Percentiles rank a stretch among this genome's conserved stretches.
Evolutionary conservation across 2,329 filamentous ascomycete species (phyloP).

Genomic region (Curvularia sp.): DNA sequence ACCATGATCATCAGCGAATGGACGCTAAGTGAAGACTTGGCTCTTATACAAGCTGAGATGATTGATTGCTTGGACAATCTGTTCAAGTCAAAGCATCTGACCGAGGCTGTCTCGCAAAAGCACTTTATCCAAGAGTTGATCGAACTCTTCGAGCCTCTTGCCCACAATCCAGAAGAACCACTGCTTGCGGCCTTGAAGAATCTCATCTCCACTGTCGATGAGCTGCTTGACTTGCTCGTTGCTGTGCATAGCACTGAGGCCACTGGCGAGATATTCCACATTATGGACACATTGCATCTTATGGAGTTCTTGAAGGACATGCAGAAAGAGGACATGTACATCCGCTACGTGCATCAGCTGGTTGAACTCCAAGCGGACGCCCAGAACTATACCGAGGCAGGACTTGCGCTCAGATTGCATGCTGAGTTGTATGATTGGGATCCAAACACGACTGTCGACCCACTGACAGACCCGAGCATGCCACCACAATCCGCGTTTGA

Average conservation of each 20-base stretch:
- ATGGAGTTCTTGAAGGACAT: constrained; percentile 98
- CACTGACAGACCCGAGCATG: constrained; percentile 76
- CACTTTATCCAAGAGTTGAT: constrained; percentile 88
- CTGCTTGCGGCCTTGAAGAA: constrained; percentile 79
- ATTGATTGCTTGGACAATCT: constrained; percentile 90
- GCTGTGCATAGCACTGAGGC: constrained; percentile 82
- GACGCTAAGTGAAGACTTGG: constrained; percentile 91
- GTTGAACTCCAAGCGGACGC: constrained; percentile 77
- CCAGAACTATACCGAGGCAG: constrained; percentile 84
- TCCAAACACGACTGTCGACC: constrained; percentile 68
- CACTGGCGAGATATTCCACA: constrained; percentile 76
- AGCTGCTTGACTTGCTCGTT: constrained; percentile 88
- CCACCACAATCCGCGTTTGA: constrained; percentile 88
- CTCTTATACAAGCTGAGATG: constrained; percentile 92
- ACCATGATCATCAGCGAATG: constrained; percentile 99
- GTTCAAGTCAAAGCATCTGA: constrained; percentile 88
- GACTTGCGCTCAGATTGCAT: constrained; percentile 85
- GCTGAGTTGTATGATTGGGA: constrained; percentile 95
- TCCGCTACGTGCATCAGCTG: constrained; percentile 93
- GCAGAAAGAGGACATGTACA: constrained; percentile 96
- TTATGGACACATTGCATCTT: constrained; percentile 85
- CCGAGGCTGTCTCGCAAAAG: constrained; percentile 89
- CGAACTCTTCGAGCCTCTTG: constrained; percentile 76
- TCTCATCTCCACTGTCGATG: constrained; percentile 83
- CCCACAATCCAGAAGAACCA: constrained; percentile 71